A percentile compares a stretch with the other conserved stretches of the same genome.
Evolutionary conservation across 169 alveolate genomes (phyloP).

Genomic region (Plasmodium coatneyi): DNA sequence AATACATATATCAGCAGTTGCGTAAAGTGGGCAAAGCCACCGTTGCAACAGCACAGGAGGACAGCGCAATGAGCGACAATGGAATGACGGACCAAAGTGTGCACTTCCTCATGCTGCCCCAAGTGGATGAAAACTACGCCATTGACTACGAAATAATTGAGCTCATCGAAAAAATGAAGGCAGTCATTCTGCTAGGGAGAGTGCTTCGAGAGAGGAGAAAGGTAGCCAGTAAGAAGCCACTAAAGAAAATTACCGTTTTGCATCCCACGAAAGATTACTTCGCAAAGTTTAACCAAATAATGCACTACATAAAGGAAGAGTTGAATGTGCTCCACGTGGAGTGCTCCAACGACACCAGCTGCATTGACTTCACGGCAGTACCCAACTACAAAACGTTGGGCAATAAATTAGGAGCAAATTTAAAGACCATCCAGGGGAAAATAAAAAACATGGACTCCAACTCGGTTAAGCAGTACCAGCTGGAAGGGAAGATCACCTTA

Average conservation of each 20-base stretch:
- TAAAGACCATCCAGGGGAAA: conserved; percentile 83
- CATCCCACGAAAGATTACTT: conserved; percentile 79
- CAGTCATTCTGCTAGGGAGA: conserved; percentile 90
- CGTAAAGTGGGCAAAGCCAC: no score
- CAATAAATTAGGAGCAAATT: conserved; percentile 87
- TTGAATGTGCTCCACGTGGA: conserved; percentile 85
- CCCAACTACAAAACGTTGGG: conserved; percentile 93
- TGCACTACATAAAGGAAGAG: conserved; percentile 90
- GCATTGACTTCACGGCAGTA: conserved; percentile 84
- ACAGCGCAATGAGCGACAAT: neutral
- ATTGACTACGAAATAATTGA: conserved; percentile 61
- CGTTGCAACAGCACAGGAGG: conserved; percentile 66
- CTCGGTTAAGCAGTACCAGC: conserved; percentile 28
- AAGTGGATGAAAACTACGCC: conserved; percentile 33
- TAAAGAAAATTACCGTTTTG: conserved; percentile 84
- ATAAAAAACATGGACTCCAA: conserved; percentile 82
- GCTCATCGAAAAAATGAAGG: conserved; percentile 58
- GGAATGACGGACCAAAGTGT: conserved; percentile 71
- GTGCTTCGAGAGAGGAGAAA: conserved; percentile 93
- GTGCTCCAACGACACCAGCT: conserved; percentile 83
- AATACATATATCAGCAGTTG: conserved; percentile 93
- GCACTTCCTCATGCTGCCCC: conserved; percentile 81
- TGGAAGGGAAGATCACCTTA: conserved; percentile 76
- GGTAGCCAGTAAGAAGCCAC: conserved; percentile 93
- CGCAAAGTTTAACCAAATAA: conserved; percentile 79